Percentiles rank a stretch among this genome's conserved stretches.
Conservation (phyloP, 345 rosid species). For the Arabidopsis suecica region DNA sequence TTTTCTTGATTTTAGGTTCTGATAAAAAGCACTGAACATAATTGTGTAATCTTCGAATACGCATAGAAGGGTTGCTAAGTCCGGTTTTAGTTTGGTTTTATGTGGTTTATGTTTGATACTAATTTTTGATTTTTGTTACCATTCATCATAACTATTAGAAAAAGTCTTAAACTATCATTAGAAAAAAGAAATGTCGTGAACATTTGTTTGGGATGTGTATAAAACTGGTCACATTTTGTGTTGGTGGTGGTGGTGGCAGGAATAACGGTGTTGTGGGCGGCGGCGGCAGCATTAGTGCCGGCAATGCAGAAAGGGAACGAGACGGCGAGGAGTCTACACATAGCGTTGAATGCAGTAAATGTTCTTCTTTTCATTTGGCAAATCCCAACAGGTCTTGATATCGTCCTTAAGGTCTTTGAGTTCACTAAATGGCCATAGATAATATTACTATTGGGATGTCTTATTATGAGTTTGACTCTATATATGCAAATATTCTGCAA, state of each 20-base stretch:
- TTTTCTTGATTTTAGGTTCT: neutral
- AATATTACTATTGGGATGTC: slow-evolving; percentile 1
- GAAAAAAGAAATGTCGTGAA: neutral
- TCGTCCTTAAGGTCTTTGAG: slow-evolving; percentile 77
- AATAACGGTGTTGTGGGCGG: slow-evolving; percentile 85
- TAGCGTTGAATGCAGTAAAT: slow-evolving; percentile 70
- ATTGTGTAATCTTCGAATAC: neutral
- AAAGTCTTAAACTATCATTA: neutral
- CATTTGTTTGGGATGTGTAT: neutral
- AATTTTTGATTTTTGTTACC: no score
- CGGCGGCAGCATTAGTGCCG: slow-evolving; percentile 83
- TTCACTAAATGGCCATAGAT: slow-evolving; percentile 84
- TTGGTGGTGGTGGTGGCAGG: slow-evolving; percentile 48
- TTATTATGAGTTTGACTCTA: slow-evolving; percentile 1
- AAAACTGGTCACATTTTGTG: neutral
- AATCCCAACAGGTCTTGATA: slow-evolving; percentile 87
- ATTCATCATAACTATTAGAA: neutral
- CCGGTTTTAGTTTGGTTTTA: neutral
- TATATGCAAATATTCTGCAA: neutral
- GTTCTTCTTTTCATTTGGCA: slow-evolving; percentile 79
- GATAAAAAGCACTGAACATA: neutral
- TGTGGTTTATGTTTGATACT: no score
- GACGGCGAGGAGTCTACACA: slow-evolving; percentile 85
- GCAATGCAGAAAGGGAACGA: slow-evolving; percentile 90
- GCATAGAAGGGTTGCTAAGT: neutral